Conservation (phyloP, 2,329 filamentous ascomycete species). For the Alternaria sp. region DNA sequence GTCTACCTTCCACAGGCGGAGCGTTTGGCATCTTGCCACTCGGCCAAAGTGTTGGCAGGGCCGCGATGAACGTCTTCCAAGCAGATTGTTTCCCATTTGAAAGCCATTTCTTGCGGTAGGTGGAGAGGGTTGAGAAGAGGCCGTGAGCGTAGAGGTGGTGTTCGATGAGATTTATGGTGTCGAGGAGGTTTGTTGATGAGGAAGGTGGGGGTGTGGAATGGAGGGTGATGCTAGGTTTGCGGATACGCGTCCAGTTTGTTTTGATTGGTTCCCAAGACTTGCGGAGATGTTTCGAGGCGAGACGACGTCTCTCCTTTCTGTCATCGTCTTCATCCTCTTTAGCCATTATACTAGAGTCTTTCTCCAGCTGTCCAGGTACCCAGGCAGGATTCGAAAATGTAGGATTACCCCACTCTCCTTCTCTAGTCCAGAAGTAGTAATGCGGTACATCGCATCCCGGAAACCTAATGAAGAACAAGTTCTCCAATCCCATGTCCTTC, state of each 20-base stretch:
- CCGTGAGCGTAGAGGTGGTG: background rate
- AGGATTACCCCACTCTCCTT: constrained; percentile 13
- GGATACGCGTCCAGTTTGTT: background rate
- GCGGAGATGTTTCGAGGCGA: background rate
- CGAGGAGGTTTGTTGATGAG: background rate
- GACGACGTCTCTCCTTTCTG: background rate
- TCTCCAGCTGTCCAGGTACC: too few species aligned
- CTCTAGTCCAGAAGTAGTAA: constrained; percentile 45
- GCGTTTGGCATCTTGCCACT: background rate
- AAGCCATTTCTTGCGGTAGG: background rate
- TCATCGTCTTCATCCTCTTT: background rate
- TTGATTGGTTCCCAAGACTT: background rate
- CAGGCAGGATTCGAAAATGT: background rate
- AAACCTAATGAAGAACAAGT: constrained; percentile 43
- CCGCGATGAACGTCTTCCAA: background rate
- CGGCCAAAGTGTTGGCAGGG: background rate
- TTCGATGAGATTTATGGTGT: background rate
- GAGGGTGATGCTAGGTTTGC: fast-evolving
- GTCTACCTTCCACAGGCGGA: background rate
- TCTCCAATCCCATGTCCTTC: constrained; percentile 20
- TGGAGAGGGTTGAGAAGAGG: background rate
- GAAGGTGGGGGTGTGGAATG: background rate
- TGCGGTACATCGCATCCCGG: constrained; percentile 41
- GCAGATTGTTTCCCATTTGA: background rate
- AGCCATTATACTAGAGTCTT: too few species aligned